Percentiles rank a stretch among this genome's conserved stretches.
Evolutionary conservation across 1,139 yeast genomes (phyloP).

Genomic region (Hyphopichia wangnamkhiaoensis): DNA sequence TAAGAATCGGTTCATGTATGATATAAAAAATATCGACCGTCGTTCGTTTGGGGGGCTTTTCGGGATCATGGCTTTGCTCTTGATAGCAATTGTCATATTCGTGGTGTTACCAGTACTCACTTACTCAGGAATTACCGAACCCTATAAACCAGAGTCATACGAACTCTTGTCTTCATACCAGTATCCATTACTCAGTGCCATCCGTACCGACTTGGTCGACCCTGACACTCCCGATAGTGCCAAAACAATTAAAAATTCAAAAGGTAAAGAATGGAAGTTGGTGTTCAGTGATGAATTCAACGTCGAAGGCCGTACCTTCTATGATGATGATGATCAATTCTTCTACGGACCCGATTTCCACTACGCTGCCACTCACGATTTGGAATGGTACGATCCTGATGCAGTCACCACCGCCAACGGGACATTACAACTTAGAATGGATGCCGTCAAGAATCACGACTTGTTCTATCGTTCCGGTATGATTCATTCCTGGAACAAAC

Average conservation of each 20-base stretch:
- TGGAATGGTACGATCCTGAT: conserved; percentile 37
- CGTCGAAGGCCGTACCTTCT: conserved; percentile 31
- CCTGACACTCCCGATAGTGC: conserved; percentile 28
- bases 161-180: conserved; percentile 24
- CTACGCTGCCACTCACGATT: conserved; percentile 31
- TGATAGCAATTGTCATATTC: conserved; percentile 24
- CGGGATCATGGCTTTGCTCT: conserved; percentile 19
- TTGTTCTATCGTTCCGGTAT: conserved; percentile 31
- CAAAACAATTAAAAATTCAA: conserved; percentile 14
- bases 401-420: conserved; percentile 30
- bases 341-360: conserved; percentile 28
- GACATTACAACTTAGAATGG: conserved; percentile 24
- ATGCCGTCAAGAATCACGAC: conserved; percentile 29
- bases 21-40: conserved; percentile 25
- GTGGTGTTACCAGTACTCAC: conserved; percentile 29
- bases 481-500: conserved; percentile 34
- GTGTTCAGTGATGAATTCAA: conserved; percentile 32
- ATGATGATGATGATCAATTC: conserved; percentile 34
- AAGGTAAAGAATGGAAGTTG: conserved; percentile 26
- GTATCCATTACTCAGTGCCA: conserved; percentile 25
- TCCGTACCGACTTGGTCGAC: conserved; percentile 26
- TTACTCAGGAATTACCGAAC: conserved; percentile 22
- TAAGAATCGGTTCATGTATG: conserved; percentile 24
- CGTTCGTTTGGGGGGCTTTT: conserved; percentile 23
- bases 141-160: conserved; percentile 17